phyloP scores from a whole-genome alignment of 1,284 basidiomycete genomes.

The Wolfiporia cocos region DNA sequence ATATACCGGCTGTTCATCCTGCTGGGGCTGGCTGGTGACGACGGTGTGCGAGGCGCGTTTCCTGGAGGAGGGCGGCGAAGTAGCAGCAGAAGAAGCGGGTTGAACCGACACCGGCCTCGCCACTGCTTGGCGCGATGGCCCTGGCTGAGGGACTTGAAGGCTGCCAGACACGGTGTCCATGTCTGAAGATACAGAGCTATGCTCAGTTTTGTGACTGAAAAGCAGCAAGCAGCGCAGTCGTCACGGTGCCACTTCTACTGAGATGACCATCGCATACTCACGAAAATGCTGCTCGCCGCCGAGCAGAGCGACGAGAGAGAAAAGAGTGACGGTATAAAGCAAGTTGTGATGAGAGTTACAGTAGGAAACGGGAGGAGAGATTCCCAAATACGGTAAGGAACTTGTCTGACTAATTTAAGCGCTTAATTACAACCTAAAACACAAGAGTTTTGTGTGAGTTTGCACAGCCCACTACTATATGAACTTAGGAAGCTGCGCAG shows the following conservation, averaged over 20 bases:
- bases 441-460: too few species aligned
- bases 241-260: not conserved
- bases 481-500: too few species aligned
- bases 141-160: constrained; percentile 42
- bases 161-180: constrained; percentile 25
- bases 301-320: constrained; percentile 6
- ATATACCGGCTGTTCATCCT: constrained; percentile 41
- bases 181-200: constrained; percentile 1
- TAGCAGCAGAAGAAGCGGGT: constrained; percentile 30
- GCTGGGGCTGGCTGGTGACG: constrained; percentile 37
- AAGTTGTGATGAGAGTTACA: not conserved
- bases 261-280: constrained; percentile 2
- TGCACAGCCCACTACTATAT: too few species aligned
- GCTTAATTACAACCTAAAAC: too few species aligned
- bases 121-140: constrained; percentile 40
- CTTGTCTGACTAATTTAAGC: not conserved
- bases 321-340: not conserved
- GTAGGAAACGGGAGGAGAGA: not conserved
- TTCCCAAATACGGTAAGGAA: not conserved
- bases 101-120: constrained; percentile 40
- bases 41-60: constrained; percentile 50
- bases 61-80: constrained; percentile 32
- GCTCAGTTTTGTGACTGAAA: not conserved
- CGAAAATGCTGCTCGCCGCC: constrained; percentile 5
- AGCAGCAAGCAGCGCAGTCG: constrained; percentile 6